phyloP scores from a whole-genome alignment of 495 filamentous ascomycete genomes.

The Glonium stellatum region DNA sequence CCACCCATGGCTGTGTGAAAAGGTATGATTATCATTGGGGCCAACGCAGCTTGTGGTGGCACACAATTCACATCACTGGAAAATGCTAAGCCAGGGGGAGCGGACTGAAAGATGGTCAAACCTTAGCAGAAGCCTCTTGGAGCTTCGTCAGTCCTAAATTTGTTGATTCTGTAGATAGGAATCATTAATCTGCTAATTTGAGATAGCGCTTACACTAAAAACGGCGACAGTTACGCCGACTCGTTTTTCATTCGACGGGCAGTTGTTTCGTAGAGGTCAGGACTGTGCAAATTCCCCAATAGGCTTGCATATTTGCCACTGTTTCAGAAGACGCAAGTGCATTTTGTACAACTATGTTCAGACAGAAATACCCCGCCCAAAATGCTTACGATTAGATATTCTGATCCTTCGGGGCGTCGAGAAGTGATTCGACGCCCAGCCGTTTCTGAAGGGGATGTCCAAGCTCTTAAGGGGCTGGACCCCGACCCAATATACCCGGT shows the following conservation, averaged over 20 bases:
- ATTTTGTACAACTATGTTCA: neutral
- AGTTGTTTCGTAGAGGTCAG: conserved; percentile 4
- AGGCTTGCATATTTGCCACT: conserved; percentile 2
- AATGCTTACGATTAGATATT: neutral
- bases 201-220: conserved; percentile 16
- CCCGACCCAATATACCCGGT: neutral
- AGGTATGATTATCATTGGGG: neutral
- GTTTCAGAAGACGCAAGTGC: conserved; percentile 20
- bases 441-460: neutral
- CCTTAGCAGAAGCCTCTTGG: neutral
- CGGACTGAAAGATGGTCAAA: neutral
- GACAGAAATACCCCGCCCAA: neutral
- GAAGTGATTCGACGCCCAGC: neutral
- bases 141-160: conserved; percentile 1
- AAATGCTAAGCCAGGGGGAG: neutral
- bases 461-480: neutral
- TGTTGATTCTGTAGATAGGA: neutral
- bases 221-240: conserved; percentile 16
- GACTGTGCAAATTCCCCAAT: conserved; percentile 20
- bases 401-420: neutral
- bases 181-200: neutral
- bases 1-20: neutral
- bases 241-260: neutral
- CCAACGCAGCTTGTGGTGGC: neutral
- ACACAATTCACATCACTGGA: neutral